Evolutionary conservation across 2,329 filamentous ascomycete species (phyloP).

Genomic region (Phaeoacremonium minimum): DNA sequence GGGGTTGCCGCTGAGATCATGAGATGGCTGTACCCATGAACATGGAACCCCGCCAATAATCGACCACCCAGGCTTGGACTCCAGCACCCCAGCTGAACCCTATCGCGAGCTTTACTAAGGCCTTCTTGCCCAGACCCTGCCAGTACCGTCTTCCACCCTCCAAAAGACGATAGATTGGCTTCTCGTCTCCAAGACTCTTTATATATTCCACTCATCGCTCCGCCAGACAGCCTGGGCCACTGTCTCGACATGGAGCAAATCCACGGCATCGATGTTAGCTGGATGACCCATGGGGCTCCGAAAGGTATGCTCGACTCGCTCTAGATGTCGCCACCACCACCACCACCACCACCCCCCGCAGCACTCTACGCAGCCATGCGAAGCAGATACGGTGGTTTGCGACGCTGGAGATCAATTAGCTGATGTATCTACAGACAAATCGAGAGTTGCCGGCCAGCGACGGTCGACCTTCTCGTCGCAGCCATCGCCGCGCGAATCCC

Average conservation of each 20-base stretch:
- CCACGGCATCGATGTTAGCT: constrained; percentile 81
- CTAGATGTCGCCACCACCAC: constrained; percentile 2
- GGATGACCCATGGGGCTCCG: constrained; percentile 77
- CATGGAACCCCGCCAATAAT: neutral
- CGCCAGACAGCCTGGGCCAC: too few species aligned
- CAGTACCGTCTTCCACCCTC: neutral
- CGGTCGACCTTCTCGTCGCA: constrained; percentile 14
- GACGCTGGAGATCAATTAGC: too few species aligned
- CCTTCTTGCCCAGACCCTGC: neutral
- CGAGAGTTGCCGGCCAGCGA: too few species aligned
- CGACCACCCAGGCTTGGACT: neutral
- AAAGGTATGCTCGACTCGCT: constrained; percentile 81
- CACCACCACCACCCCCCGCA: neutral
- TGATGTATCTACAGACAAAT: too few species aligned
- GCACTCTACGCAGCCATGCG: too few species aligned
- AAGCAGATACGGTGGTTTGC: too few species aligned
- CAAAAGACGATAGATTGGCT: neutral
- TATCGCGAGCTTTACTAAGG: neutral
- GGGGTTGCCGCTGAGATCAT: neutral
- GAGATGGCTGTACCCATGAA: neutral
- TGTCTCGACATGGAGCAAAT: constrained; percentile 71
- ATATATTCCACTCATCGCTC: too few species aligned
- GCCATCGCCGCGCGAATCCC: constrained; percentile 11
- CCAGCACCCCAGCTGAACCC: neutral
- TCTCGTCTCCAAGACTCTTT: too few species aligned